These are phyloP conservation scores for Allium fistulosum DNA, from an alignment of 106 monocot genomes.

Conservation along the genomic window DNA sequence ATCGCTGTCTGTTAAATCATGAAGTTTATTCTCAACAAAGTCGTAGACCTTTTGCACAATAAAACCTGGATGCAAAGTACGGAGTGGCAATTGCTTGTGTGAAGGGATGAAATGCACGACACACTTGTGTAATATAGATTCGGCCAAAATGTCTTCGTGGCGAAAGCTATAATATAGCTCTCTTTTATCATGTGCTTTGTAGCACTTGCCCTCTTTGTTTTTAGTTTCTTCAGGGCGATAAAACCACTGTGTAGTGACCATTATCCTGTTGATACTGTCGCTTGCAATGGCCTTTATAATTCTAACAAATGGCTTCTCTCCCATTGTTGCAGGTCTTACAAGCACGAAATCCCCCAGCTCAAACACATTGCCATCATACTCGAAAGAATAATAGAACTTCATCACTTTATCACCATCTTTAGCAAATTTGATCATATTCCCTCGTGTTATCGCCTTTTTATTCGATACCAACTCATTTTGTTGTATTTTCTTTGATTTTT, in stretches of 20 bases:
- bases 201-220: conserved; percentile 50
- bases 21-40: conserved; percentile 44
- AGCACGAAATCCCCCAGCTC: too few species aligned
- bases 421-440: too few species aligned
- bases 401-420: too few species aligned
- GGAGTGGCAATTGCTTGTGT: conserved; percentile 62
- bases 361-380: too few species aligned
- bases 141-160: conserved; percentile 70
- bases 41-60: conserved; percentile 87
- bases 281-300: too few species aligned
- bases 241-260: conserved; percentile 71
- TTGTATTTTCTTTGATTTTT: too few species aligned
- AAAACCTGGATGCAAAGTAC: conserved; percentile 60
- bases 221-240: conserved; percentile 87
- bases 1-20: conserved; percentile 64
- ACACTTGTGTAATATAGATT: conserved; percentile 85
- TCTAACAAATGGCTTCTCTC: too few species aligned
- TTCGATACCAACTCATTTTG: too few species aligned
- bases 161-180: conserved; percentile 90
- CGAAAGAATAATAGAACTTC: too few species aligned
- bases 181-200: conserved; percentile 45
- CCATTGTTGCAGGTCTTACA: too few species aligned
- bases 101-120: conserved; percentile 77
- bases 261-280: too few species aligned
- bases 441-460: too few species aligned